A percentile compares a stretch with the other conserved stretches of the same genome.
Evolutionary conservation across 768 basidiomycete genomes (phyloP).

Genomic region (Phaeotremella fagi): DNA sequence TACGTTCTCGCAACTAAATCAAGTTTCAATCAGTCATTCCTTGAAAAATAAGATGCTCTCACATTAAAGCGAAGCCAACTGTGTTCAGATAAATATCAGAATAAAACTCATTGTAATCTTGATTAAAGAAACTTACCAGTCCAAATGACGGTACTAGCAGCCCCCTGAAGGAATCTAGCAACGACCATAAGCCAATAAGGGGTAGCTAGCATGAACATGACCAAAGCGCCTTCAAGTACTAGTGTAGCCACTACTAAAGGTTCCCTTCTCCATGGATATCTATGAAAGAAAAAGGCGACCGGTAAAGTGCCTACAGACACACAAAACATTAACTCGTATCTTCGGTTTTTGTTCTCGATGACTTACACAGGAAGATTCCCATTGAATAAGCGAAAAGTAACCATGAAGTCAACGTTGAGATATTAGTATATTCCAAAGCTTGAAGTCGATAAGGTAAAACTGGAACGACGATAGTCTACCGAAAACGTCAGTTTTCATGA

Average conservation of each 20-base stretch:
- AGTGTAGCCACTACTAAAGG: conserved; percentile 32
- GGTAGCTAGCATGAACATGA: conserved; percentile 34
- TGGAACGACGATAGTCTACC: conserved; percentile 37
- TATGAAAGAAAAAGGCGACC: conserved; percentile 28
- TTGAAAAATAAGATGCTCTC: not conserved
- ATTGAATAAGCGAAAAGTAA: conserved; percentile 33
- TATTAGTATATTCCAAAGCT: conserved; percentile 25
- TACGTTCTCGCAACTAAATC: conserved; percentile 34
- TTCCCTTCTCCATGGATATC: conserved; percentile 22
- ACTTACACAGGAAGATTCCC: conserved; percentile 35
- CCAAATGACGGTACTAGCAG: conserved; percentile 31
- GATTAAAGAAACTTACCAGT: conserved; percentile 7
- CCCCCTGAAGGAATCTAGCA: conserved; percentile 27
- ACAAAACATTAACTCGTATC: no score
- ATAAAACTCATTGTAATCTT: not conserved
- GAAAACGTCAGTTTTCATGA: not conserved
- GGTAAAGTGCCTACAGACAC: conserved; percentile 18
- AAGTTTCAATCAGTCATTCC: not conserved
- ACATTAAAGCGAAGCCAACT: conserved; percentile 22
- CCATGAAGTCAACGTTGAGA: conserved; percentile 34
- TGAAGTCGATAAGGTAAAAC: conserved; percentile 38
- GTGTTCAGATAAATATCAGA: not conserved
- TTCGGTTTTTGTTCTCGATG: not conserved
- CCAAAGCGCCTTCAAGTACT: conserved; percentile 20
- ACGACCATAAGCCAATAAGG: conserved; percentile 39